Evolutionary conservation across 768 basidiomycete species (phyloP), one percentile per base, ranked within the genome.

Genomic region (Leccinellum rugosiceps): DNA sequence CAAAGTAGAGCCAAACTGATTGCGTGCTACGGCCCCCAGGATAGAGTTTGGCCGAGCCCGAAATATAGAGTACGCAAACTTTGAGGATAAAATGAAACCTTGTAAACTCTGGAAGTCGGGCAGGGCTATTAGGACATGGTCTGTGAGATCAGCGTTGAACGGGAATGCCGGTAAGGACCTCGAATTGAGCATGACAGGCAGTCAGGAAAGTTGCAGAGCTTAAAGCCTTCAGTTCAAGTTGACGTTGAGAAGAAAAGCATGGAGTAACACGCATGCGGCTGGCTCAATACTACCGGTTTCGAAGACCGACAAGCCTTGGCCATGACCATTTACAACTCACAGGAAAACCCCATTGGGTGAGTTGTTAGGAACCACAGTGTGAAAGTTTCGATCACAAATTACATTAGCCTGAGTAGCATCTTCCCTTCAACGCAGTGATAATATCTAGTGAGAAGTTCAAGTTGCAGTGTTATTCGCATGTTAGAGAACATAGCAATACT

Each of bases 11-110:
- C 74, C 75, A 44, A 65, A 51, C 9, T 72, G 58, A 47, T 65
- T 70, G 31, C 61, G 64, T 3, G 72, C 69, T 5, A 75, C 66
- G 25, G 69, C 63, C 3, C 70, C 61, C 41, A 70, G 53, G 21
- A 74, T 69, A 43, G 72, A 72, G 51, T 63, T 67, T 11, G 69
- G 72, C 26, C 69, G 72, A 14, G 38, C 49, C 30, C 63, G 63
- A 55, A 68, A 76, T 45, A 72, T 54, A 3, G 56, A 55, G 57
- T 74, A 68, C 50, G 74, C 64, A n/a, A 60, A 59, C 53, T 71
- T 74, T 6, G 69, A 71, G 23, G 73, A 61, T 31, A 65, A 63
- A 35, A 74, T 63, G 34, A 61, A 61, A 43, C 59, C 59, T 25
- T 50, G 58, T 38, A 76, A 61, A 19, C 67, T 65, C 6, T 60